Base-by-base conservation (phyloP, 2,329 filamentous ascomycete species). In the Hyphodiscus sp. region DNA sequence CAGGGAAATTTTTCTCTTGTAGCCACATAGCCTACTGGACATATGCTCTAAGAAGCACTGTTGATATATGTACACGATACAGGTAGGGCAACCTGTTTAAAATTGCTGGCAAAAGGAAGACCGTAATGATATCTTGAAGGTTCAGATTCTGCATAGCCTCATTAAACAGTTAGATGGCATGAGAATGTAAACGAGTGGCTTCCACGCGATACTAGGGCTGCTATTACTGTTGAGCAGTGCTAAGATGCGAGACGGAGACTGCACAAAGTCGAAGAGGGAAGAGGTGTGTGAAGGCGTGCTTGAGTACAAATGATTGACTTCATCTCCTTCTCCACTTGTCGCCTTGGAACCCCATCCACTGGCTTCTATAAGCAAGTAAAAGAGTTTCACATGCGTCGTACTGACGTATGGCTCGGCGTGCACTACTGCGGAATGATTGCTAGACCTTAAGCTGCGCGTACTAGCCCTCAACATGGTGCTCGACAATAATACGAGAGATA, bases 341-440 rank as follows among this genome's bases (percentile, higher is more conserved):
- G 11, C 16, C 43, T 26, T 16, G n/a, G n/a, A 45, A 47, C 49
- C 41, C 18, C 19, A 38, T 38, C 20, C 19, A 2, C 43, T 18
- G 47, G 30, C 11, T 30, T 43, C 33, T 20, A 47, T 11, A 29
- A 49, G 5, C n/a, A n/a, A 20, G 45, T 49, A 50, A 13, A 70
- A 67, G 16, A 75, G 57, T 50, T 74, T 74, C 5, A 75, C 61
- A 44, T 69, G 71, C 3, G 66, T 55, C 6, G 69, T 20, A 41
- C 61, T 63, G 41, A 63, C 58, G 46, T 53, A 51, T 29, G 55
- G 50, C 30, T 41, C 41, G 20, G 30, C 18, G 11, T 26, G 45
- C 38, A 46, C n/a, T 43, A 18, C 26, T 52, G 41, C 16, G 10
- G 45, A 26, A 26, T 38, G 33, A 38, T 6, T 38, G 13, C 33